Conservation (phyloP, 768 basidiomycete genomes). For the Gautieria morchelliformis region DNA sequence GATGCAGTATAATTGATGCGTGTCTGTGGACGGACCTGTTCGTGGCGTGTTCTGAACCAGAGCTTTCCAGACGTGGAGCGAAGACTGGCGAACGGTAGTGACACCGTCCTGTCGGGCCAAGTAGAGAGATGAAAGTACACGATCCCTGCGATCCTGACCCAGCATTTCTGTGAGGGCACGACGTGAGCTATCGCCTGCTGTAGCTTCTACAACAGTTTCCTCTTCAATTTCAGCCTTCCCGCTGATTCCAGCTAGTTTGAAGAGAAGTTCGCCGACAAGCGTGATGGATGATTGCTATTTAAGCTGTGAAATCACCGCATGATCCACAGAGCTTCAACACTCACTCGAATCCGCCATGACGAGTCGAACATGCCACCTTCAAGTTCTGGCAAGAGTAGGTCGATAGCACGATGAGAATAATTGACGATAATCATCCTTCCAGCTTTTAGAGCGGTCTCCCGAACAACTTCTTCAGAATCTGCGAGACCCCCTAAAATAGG, state of each 20-base stretch:
- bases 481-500: slow-evolving; percentile 89
- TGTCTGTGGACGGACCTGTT: slow-evolving; percentile 46
- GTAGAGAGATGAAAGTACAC: slow-evolving; percentile 84
- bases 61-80: slow-evolving; percentile 97
- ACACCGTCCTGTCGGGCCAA: slow-evolving; percentile 91
- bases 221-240: slow-evolving; percentile 81
- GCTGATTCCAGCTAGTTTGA: slow-evolving; percentile 94
- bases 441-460: slow-evolving; percentile 97
- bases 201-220: slow-evolving; percentile 53
- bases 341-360: slow-evolving; percentile 88
- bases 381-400: slow-evolving; percentile 86
- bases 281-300: slow-evolving; percentile 87
- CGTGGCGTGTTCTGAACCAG: slow-evolving; percentile 90
- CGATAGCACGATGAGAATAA: slow-evolving; percentile 86
- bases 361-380: slow-evolving; percentile 93
- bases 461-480: slow-evolving; percentile 88
- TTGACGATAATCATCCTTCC: slow-evolving; percentile 96
- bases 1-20: not conserved
- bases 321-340: slow-evolving; percentile 16
- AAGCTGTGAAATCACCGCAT: slow-evolving; percentile 10
- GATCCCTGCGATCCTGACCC: slow-evolving; percentile 80
- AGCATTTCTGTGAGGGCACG: slow-evolving; percentile 82
- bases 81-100: slow-evolving; percentile 78
- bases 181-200: slow-evolving; percentile 67
- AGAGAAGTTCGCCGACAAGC: slow-evolving; percentile 88